These are phyloP conservation scores for Ceraceosorus guamensis DNA, from an alignment of 1,284 basidiomycete species.

Conservation along the genomic window DNA sequence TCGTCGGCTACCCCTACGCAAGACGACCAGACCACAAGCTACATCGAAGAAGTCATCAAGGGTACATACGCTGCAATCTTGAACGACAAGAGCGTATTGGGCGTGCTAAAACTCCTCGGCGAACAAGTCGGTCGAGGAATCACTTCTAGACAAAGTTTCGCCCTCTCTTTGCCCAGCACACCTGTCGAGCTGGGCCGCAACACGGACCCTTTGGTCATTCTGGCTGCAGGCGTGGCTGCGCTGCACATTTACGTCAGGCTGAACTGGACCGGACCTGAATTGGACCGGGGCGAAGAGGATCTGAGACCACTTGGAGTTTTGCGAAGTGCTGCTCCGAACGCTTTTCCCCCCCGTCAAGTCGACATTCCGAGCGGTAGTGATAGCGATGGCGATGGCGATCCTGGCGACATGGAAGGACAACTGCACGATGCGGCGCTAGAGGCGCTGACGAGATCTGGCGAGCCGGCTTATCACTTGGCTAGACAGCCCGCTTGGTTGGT, in stretches of 20 bases:
- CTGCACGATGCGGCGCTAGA: conserved; percentile 64
- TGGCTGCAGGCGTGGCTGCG: conserved; percentile 68
- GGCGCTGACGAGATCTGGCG: conserved; percentile 75
- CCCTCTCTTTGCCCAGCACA: no score
- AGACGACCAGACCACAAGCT: no score
- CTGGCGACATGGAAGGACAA: conserved; percentile 53
- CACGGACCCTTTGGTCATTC: no score
- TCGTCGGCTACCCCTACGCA: no score
- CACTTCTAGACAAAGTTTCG: no score
- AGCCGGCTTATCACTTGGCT: conserved; percentile 91
- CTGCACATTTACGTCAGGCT: conserved; percentile 84
- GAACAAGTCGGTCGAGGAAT: no score
- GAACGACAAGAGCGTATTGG: no score
- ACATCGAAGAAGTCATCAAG: no score
- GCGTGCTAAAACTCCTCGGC: no score
- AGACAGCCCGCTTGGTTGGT: conserved; percentile 65
- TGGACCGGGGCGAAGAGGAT: conserved; percentile 56
- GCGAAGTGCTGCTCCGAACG: conserved; percentile 37
- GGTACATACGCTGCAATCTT: no score
- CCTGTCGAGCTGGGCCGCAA: no score
- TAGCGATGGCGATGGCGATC: conserved; percentile 50
- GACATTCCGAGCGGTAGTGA: no score
- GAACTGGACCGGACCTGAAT: conserved; percentile 94
- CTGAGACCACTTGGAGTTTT: conserved; percentile 46
- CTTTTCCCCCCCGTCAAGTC: conserved; percentile 52